Conservation (phyloP, 2,329 filamentous ascomycete species). For the Alternaria incomplexa region DNA sequence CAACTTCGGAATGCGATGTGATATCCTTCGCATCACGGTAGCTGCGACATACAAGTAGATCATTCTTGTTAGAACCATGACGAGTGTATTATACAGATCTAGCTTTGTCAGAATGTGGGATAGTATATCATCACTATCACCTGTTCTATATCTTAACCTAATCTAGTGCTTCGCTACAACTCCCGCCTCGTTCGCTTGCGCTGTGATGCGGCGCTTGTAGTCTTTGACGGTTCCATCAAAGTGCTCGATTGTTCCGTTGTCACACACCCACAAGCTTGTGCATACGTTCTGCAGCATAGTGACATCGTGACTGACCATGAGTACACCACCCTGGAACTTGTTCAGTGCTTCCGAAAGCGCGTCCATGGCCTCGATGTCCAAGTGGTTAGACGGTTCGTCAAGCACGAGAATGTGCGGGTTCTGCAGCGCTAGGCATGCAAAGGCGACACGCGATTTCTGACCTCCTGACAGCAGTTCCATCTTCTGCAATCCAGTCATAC, state of each 20-base stretch:
- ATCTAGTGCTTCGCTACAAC: constrained; percentile 69
- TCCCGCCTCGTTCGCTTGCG: constrained; percentile 85
- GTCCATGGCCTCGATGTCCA: constrained; percentile 99
- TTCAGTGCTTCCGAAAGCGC: constrained; percentile 83
- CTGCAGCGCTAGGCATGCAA: constrained; percentile 90
- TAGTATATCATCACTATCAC: neutral
- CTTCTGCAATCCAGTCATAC: constrained; percentile 95
- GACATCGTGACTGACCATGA: constrained; percentile 99
- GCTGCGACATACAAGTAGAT: neutral
- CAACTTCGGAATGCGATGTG: neutral
- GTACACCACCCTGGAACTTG: constrained; percentile 89
- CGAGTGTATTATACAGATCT: neutral
- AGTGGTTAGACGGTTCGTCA: constrained; percentile 97
- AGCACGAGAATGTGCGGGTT: constrained; percentile 98
- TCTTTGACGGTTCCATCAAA: constrained; percentile 94
- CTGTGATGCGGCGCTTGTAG: constrained; percentile 95
- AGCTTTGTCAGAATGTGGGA: neutral
- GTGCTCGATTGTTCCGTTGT: constrained; percentile 91
- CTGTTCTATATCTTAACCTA: neutral
- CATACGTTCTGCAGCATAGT: constrained; percentile 98
- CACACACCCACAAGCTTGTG: constrained; percentile 94
- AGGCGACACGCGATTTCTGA: constrained; percentile 97
- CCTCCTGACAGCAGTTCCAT: constrained; percentile 94
- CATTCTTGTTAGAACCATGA: neutral
- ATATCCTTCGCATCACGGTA: constrained; percentile 9